phyloP scores from a whole-genome alignment of 2,329 filamentous ascomycete genomes.

The Talaromyces piceae region DNA sequence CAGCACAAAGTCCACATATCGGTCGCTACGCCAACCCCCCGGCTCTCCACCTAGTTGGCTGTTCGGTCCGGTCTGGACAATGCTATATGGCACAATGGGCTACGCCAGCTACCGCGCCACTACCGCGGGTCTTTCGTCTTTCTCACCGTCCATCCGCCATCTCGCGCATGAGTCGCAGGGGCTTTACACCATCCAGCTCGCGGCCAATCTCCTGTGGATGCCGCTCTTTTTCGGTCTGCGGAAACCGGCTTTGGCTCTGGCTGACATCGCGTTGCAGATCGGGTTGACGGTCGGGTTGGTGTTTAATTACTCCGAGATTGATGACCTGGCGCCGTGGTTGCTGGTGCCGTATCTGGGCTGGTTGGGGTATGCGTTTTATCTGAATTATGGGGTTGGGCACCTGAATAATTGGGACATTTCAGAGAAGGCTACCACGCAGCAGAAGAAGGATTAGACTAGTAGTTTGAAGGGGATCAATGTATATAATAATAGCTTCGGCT shows the following conservation, averaged over 20 bases:
- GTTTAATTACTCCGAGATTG: slow-evolving; percentile 68
- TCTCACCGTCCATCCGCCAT: slow-evolving; percentile 47
- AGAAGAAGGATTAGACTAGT: slow-evolving; percentile 7
- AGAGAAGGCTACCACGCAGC: slow-evolving; percentile 10
- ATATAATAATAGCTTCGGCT: too few species aligned
- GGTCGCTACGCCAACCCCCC: slow-evolving; percentile 40
- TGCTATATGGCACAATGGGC: slow-evolving; percentile 66
- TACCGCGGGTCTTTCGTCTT: slow-evolving; percentile 53
- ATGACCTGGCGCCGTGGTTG: slow-evolving; percentile 63
- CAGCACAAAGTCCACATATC: slow-evolving; percentile 31
- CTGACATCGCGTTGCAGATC: slow-evolving; percentile 65
- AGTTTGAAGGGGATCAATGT: background rate
- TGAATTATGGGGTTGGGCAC: slow-evolving; percentile 62
- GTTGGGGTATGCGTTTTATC: slow-evolving; percentile 80
- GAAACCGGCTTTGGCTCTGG: slow-evolving; percentile 64
- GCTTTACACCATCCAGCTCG: slow-evolving; percentile 79
- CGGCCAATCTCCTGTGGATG: slow-evolving; percentile 81
- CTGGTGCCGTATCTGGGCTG: slow-evolving; percentile 78
- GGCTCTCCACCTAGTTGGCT: slow-evolving; percentile 49
- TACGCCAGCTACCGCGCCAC: slow-evolving; percentile 79
- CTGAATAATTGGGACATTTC: slow-evolving; percentile 61
- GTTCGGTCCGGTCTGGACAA: slow-evolving; percentile 54
- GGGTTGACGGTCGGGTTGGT: slow-evolving; percentile 67
- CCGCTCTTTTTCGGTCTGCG: slow-evolving; percentile 82
- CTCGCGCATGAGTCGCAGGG: slow-evolving; percentile 63